Evolutionary conservation across 176 grass and related monocot species (phyloP).

Genomic region (Pharus latifolius): DNA sequence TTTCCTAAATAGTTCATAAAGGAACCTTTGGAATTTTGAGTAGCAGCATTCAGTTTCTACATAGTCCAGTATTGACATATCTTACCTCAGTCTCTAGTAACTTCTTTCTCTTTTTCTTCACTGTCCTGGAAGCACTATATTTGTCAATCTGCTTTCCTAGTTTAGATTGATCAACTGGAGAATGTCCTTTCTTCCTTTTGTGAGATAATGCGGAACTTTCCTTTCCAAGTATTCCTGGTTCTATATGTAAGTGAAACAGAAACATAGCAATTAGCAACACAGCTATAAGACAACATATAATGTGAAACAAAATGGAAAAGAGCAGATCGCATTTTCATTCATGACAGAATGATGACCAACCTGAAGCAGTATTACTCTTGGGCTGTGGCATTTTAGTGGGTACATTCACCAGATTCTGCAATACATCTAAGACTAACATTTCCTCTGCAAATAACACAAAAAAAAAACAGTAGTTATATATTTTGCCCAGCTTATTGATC

Average conservation of each 20-base stretch:
- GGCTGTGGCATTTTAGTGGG: conserved; percentile 16
- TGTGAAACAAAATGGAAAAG: neutral
- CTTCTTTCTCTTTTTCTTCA: conserved; percentile 24
- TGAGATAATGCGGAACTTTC: neutral
- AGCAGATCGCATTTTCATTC: neutral
- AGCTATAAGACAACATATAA: neutral
- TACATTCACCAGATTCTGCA: conserved; percentile 38
- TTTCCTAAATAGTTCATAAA: neutral
- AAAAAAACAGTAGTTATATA: neutral
- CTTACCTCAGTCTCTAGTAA: conserved; percentile 20
- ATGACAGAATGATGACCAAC: conserved; percentile 18
- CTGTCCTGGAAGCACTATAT: conserved; percentile 3
- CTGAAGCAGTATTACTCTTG: conserved; percentile 22
- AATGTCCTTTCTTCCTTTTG: conserved; percentile 13
- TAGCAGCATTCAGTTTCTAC: neutral
- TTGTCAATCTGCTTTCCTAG: conserved; percentile 13
- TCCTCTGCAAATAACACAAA: conserved; percentile 38
- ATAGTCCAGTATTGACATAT: neutral
- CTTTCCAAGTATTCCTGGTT: conserved; percentile 23
- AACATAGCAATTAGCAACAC: conserved; percentile 3
- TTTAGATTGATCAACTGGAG: conserved; percentile 10
- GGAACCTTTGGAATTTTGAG: neutral
- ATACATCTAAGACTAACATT: conserved; percentile 37
- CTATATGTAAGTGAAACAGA: neutral
- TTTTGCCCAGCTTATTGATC: neutral